Evolutionary conservation across 1,284 basidiomycete species (phyloP), one percentile per base, ranked within the genome.

Genomic region (Naganishia cerealis): DNA sequence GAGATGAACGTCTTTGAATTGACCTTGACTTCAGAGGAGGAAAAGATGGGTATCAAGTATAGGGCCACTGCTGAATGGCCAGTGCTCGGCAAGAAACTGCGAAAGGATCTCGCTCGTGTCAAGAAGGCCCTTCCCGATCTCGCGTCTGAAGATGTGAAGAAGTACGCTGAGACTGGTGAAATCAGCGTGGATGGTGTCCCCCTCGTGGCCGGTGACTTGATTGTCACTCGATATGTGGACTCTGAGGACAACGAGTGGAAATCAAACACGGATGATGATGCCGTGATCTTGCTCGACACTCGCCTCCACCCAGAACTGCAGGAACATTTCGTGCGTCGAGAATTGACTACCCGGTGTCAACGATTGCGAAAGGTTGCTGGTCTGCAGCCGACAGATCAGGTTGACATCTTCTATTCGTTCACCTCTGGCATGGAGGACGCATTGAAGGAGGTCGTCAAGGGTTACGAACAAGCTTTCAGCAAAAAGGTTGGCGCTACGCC

Each of bases 1-100:
- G 96, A 99, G 81, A 88, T 99, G 77, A 99, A 99, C 82, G 88
- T 99, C 66, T 91, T 92, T 62, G 89, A 92, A 73, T 83, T 99
- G 72, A 81, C 90, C 71, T 92, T 97, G 83, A 94, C 89, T 57
- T 90, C 89, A 4, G 91, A 97, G 79, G 96, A 99, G 81, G 81
- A 84, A 21, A 81, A 86, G 57, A 92, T 92, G 50, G 94, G 94
- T 42, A 91, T 98, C 74, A 88, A 88, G 74, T 99, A 97, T 85
- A 88, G 88, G 72, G 94, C 90, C 5, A 87, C 88, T 33, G 96
- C 96, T 16, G 96, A 99, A 82, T 99, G 94, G 92, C 85, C 88
- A n/a, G 88, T 91, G 8, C 86, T 99, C 61, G 96, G 96, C 39
- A 87, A 88, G 75, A 98, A 98, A 82, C 85, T 99, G 61, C 88